A percentile compares a stretch with the other conserved stretches of the same genome.
Conservation (phyloP, 2,329 filamentous ascomycete genomes). For the Aspergillus chevalieri region DNA sequence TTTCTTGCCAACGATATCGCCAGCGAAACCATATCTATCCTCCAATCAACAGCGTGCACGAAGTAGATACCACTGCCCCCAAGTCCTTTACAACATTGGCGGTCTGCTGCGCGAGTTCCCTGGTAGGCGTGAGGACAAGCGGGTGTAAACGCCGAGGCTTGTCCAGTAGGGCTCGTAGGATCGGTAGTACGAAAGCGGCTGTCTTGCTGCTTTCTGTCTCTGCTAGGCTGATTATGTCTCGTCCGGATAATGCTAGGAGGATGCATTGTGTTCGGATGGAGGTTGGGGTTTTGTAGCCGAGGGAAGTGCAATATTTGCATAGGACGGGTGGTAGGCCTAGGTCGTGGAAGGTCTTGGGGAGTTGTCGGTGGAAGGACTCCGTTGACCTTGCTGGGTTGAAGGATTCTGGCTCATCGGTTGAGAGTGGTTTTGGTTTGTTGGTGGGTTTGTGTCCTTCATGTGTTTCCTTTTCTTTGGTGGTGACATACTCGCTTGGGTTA, state of each 20-base stretch:
- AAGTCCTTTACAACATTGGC: constrained; percentile 80
- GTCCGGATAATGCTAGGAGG: constrained; percentile 68
- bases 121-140: constrained; percentile 85
- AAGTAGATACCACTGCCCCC: constrained; percentile 78
- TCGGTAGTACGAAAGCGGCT: constrained; percentile 86
- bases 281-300: constrained; percentile 81
- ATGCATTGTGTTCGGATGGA: constrained; percentile 85
- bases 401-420: no score
- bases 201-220: constrained; percentile 97
- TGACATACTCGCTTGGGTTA: no score
- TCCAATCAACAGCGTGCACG: constrained; percentile 79
- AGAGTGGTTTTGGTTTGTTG: no score
- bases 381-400: no score
- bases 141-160: constrained; percentile 79
- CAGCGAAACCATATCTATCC: constrained; percentile 92
- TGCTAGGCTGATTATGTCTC: constrained; percentile 87
- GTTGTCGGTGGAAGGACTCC: no score
- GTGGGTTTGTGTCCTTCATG: no score
- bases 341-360: constrained; percentile 45
- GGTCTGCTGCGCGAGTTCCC: constrained; percentile 90
- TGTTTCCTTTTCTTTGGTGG: no score
- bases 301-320: constrained; percentile 75
- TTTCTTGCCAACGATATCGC: constrained; percentile 86
- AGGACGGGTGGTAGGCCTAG: constrained; percentile 75
- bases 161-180: constrained; percentile 83